These are phyloP conservation scores for Lenwebbia sp. DNA, from an alignment of 345 rosid genomes.

Conservation along the genomic window DNA sequence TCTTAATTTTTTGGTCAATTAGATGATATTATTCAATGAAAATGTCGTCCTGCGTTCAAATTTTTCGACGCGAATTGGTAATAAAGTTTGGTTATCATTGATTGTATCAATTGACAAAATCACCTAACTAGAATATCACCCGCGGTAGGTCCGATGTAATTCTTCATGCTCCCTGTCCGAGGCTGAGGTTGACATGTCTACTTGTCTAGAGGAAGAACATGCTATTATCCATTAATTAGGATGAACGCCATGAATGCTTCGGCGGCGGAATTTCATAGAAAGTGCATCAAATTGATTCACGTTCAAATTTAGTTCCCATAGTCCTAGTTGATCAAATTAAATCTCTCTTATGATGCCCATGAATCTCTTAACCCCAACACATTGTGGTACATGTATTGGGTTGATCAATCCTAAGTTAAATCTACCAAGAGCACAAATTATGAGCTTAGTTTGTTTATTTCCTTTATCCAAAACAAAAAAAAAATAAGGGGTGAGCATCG, in stretches of 20 bases:
- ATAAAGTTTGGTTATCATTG: background rate
- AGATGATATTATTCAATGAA: background rate
- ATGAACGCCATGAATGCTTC: background rate
- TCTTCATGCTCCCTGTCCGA: background rate
- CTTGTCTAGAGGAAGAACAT: background rate
- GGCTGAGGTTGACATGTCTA: background rate
- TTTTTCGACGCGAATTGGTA: background rate
- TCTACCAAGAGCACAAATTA: background rate
- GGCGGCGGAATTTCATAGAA: background rate
- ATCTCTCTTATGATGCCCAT: background rate
- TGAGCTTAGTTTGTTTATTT: background rate
- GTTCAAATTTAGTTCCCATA: background rate
- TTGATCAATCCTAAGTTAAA: background rate
- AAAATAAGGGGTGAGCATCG: background rate
- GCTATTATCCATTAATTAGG: background rate
- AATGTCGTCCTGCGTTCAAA: background rate
- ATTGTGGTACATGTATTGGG: background rate
- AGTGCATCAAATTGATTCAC: background rate
- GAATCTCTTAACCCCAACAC: background rate
- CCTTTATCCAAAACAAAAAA: background rate
- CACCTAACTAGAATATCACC: background rate
- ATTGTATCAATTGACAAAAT: background rate
- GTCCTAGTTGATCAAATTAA: background rate
- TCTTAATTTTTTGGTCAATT: background rate
- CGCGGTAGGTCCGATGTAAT: background rate